A percentile compares a stretch with the other conserved stretches of the same genome.
Evolutionary conservation across 2,329 filamentous ascomycete genomes (phyloP).

Genomic region (Capronia coronata): DNA sequence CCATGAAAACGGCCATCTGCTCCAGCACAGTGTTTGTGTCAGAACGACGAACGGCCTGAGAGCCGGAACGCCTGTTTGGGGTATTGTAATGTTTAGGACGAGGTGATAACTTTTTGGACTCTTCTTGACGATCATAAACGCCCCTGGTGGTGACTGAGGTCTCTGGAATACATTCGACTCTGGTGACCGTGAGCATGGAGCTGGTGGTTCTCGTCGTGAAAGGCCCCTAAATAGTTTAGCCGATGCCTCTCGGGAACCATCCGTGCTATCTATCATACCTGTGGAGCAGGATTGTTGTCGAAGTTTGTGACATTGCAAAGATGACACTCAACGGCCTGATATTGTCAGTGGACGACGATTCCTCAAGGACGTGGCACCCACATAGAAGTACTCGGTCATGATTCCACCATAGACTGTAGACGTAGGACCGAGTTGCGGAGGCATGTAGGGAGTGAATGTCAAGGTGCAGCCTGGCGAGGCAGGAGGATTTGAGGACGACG

Average conservation of each 20-base stretch:
- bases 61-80: neutral
- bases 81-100: neutral
- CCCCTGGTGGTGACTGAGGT: constrained; percentile 17
- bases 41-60: constrained; percentile 11
- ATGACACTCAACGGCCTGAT: constrained; percentile 25
- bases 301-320: constrained; percentile 26
- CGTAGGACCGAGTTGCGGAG: constrained; percentile 25
- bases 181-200: constrained; percentile 23
- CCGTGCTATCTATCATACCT: constrained; percentile 12
- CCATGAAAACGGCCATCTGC: constrained; percentile 6
- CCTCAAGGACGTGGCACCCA: constrained; percentile 3
- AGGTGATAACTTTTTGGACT: constrained; percentile 1
- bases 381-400: constrained; percentile 24
- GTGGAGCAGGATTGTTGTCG: constrained; percentile 14
- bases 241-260: neutral
- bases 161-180: constrained; percentile 24
- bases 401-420: constrained; percentile 23
- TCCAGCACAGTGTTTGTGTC: constrained; percentile 9
- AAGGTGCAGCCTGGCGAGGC: constrained; percentile 18
- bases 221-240: constrained; percentile 19
- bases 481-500: neutral
- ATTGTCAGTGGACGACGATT: constrained; percentile 1
- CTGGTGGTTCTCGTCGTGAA: constrained; percentile 19
- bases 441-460: constrained; percentile 20
- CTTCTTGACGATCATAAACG: constrained; percentile 7